Conservation (phyloP, 352 stramenopile genomes). For the Phytophthora aleatoria region DNA sequence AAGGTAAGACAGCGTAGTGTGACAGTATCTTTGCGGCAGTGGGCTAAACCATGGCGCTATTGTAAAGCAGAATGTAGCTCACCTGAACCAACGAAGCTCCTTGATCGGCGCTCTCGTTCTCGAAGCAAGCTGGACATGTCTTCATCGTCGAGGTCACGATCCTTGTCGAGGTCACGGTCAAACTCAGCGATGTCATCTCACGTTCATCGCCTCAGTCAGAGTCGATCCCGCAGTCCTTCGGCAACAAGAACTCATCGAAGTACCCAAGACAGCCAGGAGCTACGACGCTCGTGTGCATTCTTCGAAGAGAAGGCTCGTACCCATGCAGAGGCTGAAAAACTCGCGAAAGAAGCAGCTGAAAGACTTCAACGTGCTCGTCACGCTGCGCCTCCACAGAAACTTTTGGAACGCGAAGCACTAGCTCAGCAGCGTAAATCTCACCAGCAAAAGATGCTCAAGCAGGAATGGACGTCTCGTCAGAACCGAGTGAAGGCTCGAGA, state of each 20-base stretch:
- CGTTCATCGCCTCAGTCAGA: conserved; percentile 10
- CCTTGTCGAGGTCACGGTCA: neutral
- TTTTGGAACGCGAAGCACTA: conserved; percentile 59
- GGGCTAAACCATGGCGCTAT: neutral
- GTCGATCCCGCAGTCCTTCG: conserved; percentile 22
- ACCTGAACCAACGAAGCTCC: conserved; percentile 6
- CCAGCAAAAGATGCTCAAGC: conserved; percentile 40
- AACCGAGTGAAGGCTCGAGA: conserved; percentile 56
- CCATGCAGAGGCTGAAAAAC: conserved; percentile 40
- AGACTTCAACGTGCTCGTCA: conserved; percentile 49
- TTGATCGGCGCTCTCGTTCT: conserved; percentile 14
- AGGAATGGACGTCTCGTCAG: conserved; percentile 36
- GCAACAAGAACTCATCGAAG: conserved; percentile 21
- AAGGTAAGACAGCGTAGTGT: conserved; percentile 12
- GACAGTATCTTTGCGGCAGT: neutral
- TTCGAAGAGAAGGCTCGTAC: conserved; percentile 65
- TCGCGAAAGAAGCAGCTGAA: conserved; percentile 29
- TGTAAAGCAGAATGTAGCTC: conserved; percentile 11
- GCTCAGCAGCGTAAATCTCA: conserved; percentile 46
- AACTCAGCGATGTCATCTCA: conserved; percentile 20
- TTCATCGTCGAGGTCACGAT: neutral
- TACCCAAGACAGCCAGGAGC: conserved; percentile 22
- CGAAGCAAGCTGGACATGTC: conserved; percentile 17
- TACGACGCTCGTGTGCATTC: conserved; percentile 51
- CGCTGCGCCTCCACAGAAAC: conserved; percentile 50